These are phyloP conservation scores for Diplodia mutila DNA, from an alignment of 2,329 filamentous ascomycete genomes.

Conservation along the genomic window DNA sequence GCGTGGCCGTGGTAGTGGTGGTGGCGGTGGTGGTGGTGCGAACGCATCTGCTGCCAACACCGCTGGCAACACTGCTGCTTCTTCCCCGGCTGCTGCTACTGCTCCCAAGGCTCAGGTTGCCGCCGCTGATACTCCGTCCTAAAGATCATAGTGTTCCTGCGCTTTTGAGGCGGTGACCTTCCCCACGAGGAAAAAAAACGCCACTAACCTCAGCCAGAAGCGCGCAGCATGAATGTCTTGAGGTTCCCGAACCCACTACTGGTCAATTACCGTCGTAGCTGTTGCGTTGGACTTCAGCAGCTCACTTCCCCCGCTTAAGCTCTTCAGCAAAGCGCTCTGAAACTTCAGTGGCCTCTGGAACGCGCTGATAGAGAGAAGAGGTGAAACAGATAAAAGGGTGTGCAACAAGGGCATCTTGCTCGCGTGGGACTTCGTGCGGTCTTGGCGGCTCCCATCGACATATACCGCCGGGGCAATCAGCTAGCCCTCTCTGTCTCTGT, in stretches of 20 bases:
- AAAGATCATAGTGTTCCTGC: not conserved
- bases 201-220: not conserved
- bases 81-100: conserved; percentile 5
- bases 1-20: conserved; percentile 39
- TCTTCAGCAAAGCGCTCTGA: not conserved
- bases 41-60: conserved; percentile 20
- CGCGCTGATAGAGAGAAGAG: not conserved
- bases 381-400: not conserved
- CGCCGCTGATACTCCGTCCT: conserved; percentile 17
- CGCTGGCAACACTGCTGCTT: conserved; percentile 27
- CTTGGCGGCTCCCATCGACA: not conserved
- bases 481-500: not conserved
- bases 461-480: not conserved
- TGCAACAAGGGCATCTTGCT: not conserved
- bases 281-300: too few species aligned
- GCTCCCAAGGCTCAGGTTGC: not conserved
- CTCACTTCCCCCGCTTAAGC: not conserved
- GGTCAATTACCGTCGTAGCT: not conserved
- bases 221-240: not conserved
- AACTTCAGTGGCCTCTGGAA: not conserved
- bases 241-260: not conserved
- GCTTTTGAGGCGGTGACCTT: not conserved
- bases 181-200: not conserved
- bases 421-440: not conserved
- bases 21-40: conserved; percentile 4